phyloP scores from a whole-genome alignment of 1,284 basidiomycete species.

The Sporisorium exsertum region DNA sequence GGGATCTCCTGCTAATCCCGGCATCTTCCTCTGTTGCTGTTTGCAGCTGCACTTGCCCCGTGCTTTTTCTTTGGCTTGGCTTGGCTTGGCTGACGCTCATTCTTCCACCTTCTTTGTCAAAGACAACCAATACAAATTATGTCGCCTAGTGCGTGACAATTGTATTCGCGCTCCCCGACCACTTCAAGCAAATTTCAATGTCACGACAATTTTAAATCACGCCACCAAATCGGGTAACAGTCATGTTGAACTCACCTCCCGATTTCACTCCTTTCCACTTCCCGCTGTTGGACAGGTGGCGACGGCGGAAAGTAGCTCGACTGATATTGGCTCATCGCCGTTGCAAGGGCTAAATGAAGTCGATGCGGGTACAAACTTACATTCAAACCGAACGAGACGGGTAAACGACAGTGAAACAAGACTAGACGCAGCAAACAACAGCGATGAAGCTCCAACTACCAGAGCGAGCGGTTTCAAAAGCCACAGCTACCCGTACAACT shows the following conservation, averaged over 20 bases:
- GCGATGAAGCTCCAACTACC: too few species aligned
- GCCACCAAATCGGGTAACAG: neutral
- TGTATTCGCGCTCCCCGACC: neutral
- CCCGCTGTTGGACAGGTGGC: neutral
- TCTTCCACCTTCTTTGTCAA: conserved; percentile 14
- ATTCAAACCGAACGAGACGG: too few species aligned
- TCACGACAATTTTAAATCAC: neutral
- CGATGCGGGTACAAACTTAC: too few species aligned
- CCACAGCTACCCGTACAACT: conserved; percentile 44
- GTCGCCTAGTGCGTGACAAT: neutral
- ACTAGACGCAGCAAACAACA: too few species aligned
- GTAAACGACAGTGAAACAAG: too few species aligned
- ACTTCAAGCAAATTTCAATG: neutral
- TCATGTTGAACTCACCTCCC: neutral
- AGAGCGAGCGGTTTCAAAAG: neutral
- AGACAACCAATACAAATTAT: neutral
- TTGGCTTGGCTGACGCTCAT: neutral
- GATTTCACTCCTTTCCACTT: neutral
- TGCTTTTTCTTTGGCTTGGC: too few species aligned
- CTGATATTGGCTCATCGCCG: too few species aligned
- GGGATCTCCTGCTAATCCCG: too few species aligned
- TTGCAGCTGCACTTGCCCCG: conserved; percentile 11
- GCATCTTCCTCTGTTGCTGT: neutral
- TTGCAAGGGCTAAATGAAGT: too few species aligned
- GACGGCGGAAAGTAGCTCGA: neutral